A percentile compares a stretch with the other conserved stretches of the same genome.
Evolutionary conservation across 75 land plant genomes (phyloP).

Genomic region (Selaginella moellendorffii): DNA sequence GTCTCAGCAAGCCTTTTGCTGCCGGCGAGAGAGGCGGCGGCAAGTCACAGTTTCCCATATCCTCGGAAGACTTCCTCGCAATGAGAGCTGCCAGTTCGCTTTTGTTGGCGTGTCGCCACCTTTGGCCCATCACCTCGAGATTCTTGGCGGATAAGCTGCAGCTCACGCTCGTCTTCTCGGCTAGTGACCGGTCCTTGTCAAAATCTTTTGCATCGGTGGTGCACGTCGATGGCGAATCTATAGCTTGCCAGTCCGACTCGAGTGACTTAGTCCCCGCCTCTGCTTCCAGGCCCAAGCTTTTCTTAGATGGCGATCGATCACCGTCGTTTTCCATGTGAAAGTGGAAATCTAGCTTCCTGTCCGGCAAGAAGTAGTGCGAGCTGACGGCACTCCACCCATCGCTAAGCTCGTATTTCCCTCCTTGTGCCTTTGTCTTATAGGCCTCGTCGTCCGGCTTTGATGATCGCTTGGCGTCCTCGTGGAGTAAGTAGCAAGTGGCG

Average conservation of each 20-base stretch:
- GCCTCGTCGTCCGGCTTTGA: not conserved
- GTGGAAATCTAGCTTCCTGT: conserved; percentile 3
- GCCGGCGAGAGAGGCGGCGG: conserved; percentile 32
- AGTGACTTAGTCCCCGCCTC: not conserved
- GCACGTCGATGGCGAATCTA: not conserved
- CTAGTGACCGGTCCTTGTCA: not conserved
- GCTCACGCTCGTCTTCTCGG: not conserved
- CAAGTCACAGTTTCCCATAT: conserved; percentile 77
- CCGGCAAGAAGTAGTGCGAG: conserved; percentile 1
- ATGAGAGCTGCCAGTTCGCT: conserved; percentile 74
- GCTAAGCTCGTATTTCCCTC: not conserved
- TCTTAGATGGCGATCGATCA: not conserved
- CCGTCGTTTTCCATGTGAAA: not conserved
- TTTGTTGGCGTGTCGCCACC: conserved; percentile 67
- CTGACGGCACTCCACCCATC: not conserved
- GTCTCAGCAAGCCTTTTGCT: not conserved
- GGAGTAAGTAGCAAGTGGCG: not conserved
- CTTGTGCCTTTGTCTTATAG: not conserved
- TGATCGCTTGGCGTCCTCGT: conserved; percentile 3
- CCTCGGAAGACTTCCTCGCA: conserved; percentile 44
- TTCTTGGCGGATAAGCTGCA: not conserved
- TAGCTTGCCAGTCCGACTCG: not conserved
- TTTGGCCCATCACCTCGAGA: conserved; percentile 23
- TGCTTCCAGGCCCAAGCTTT: not conserved
- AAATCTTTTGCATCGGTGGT: not conserved